Evolutionary conservation across 352 stramenopile species (phyloP).

Genomic region (Globisporangium solare): DNA sequence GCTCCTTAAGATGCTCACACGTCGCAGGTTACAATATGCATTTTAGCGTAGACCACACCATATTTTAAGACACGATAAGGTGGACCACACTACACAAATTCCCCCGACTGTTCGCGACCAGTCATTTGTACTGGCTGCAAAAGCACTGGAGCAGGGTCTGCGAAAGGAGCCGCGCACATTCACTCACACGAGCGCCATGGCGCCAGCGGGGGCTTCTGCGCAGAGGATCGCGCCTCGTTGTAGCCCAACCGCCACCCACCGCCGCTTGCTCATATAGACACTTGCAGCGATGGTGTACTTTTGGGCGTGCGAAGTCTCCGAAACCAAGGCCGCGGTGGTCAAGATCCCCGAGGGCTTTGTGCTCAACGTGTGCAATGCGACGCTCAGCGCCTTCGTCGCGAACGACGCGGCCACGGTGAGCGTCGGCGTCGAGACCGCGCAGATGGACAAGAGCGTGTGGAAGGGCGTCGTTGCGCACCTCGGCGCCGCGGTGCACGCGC

Average conservation of each 20-base stretch:
- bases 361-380: conserved; percentile 61
- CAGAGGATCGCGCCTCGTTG: too few species aligned
- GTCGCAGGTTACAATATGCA: background rate
- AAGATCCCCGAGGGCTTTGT: conserved; percentile 52
- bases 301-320: conserved; percentile 52
- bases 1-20: background rate
- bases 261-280: too few species aligned
- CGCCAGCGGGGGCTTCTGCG: too few species aligned
- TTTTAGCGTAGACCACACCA: too few species aligned
- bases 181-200: too few species aligned
- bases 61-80: background rate
- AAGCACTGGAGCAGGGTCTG: too few species aligned
- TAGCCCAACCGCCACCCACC: too few species aligned
- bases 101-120: background rate
- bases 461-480: conserved; percentile 68
- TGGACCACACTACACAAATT: background rate
- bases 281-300: conserved; percentile 37
- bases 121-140: background rate
- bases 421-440: conserved; percentile 56
- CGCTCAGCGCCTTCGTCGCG: conserved; percentile 19
- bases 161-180: too few species aligned
- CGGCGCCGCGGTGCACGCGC: conserved; percentile 30
- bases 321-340: conserved; percentile 47
- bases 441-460: conserved; percentile 57
- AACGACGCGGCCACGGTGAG: conserved; percentile 27